Conservation (phyloP, 257 asterid species). For the Solanum bukasovii region DNA sequence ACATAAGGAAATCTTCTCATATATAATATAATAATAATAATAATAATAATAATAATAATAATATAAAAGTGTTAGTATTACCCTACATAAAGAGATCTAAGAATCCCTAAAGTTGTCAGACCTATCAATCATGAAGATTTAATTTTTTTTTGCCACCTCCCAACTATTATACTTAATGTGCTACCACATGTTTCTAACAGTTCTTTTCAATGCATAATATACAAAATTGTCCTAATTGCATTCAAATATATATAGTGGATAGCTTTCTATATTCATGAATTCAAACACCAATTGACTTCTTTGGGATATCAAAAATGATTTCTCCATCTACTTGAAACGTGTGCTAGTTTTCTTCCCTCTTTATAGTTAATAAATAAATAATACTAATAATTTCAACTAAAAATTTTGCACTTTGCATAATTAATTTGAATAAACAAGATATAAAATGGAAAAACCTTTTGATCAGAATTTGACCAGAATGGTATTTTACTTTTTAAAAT, state of each 20-base stretch:
- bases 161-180: not conserved
- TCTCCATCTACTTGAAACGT: not conserved
- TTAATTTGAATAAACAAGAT: not conserved
- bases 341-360: not conserved
- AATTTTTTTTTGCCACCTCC: not conserved
- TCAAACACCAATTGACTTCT: not conserved
- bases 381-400: not conserved
- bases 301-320: not conserved
- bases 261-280: not conserved
- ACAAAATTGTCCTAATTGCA: not conserved
- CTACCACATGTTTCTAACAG: not conserved
- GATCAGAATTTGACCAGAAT: too few relatives aligned
- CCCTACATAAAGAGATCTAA: slow-evolving; percentile 7
- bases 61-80: too few relatives aligned
- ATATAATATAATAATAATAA: too few relatives aligned
- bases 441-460: not conserved
- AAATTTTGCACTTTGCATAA: not conserved
- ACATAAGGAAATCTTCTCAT: slow-evolving; percentile 3
- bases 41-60: too few relatives aligned
- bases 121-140: slow-evolving; percentile 22
- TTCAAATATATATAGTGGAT: not conserved
- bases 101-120: slow-evolving; percentile 12
- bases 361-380: not conserved
- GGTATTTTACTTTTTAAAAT: too few relatives aligned
- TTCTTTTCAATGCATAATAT: not conserved